Evolutionary conservation across 2,329 filamentous ascomycete genomes (phyloP).

Genomic region (Zasmidium angulare): DNA sequence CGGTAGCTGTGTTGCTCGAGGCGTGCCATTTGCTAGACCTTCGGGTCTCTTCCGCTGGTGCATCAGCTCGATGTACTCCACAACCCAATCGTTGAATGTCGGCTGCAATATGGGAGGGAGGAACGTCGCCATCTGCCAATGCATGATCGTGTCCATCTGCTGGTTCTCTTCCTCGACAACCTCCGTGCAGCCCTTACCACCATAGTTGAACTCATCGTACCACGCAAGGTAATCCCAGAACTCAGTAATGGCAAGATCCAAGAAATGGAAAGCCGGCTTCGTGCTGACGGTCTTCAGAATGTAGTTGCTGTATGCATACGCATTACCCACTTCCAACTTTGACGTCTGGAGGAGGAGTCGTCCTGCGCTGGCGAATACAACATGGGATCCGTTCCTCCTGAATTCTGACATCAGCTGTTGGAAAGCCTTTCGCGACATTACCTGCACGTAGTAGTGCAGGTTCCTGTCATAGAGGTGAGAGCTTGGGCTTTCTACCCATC

Average conservation of each 20-base stretch:
- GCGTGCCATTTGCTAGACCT: slow-evolving; percentile 45
- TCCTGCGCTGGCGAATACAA: slow-evolving; percentile 91
- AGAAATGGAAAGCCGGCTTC: slow-evolving; percentile 93
- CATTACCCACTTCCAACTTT: slow-evolving; percentile 94
- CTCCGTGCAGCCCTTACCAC: slow-evolving; percentile 84
- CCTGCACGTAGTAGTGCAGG: slow-evolving; percentile 94
- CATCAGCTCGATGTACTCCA: slow-evolving; percentile 95
- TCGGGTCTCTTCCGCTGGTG: slow-evolving; percentile 74
- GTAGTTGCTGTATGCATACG: slow-evolving; percentile 95
- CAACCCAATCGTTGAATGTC: slow-evolving; percentile 86
- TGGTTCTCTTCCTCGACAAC: slow-evolving; percentile 76
- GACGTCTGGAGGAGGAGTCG: slow-evolving; percentile 90
- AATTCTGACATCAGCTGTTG: slow-evolving; percentile 98
- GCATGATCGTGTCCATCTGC: slow-evolving; percentile 87
- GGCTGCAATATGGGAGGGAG: slow-evolving; percentile 77
- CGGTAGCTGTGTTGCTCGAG: slow-evolving; percentile 61
- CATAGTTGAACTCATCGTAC: slow-evolving; percentile 99
- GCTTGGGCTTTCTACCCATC: slow-evolving; percentile 92
- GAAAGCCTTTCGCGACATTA: slow-evolving; percentile 97
- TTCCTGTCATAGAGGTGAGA: slow-evolving; percentile 95
- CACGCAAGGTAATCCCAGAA: slow-evolving; percentile 99
- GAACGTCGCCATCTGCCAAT: slow-evolving; percentile 95
- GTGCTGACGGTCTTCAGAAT: slow-evolving; percentile 96
- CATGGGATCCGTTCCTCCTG: slow-evolving; percentile 86
- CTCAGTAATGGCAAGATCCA: slow-evolving; percentile 95